Evolutionary conservation across 1,139 yeast species (phyloP), one percentile per base, ranked within the genome.

Genomic region (Pichia norvegensis): DNA sequence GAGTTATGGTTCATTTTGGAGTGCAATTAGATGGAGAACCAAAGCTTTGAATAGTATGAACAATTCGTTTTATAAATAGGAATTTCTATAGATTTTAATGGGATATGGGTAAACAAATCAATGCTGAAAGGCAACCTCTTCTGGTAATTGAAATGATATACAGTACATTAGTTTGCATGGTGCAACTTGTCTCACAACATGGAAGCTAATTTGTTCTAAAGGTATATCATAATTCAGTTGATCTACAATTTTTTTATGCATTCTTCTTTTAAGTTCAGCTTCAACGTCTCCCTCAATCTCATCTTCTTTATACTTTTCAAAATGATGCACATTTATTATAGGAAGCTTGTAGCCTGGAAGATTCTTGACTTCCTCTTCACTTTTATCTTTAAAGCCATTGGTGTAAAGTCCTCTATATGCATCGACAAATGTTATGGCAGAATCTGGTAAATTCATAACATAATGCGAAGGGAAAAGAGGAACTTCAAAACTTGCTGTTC

Each of bases 121-220:
- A 14, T 5, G 11, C 20, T 19, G 19, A 33, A 79, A 82, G 2
- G 96, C 96, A 31, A 90, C 87, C 50, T 76, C 82, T 49, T 71
- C 72, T 0, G 98, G 98, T 38, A 92, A 70, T 55, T 66, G 65
- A 65, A 90, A 88, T 10, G 90, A 71, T 4, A 86, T 85, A 63
- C 97, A 88, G 62, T 78, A 90, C 98, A 92, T 92, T 31, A 92
- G 92, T 62, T 92, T 94, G 2, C 97, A 87, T 2, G 98, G 98
- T 0, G 98, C 92, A 14, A 94, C 98, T 61, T 81, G 81, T 59
- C 98, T 77, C 14, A 94, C 98, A 54, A 83, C 68, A 60, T 90
- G 97, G 64, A 88, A 84, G 1, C 66, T 60, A 38, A 85, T 67
- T 0, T 66, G 59, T 6, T 69, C 70, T 21, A 73, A 63, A 8